Base-by-base conservation (phyloP, 139 green algal species). In the Astrephomene gubernaculifera region DNA sequence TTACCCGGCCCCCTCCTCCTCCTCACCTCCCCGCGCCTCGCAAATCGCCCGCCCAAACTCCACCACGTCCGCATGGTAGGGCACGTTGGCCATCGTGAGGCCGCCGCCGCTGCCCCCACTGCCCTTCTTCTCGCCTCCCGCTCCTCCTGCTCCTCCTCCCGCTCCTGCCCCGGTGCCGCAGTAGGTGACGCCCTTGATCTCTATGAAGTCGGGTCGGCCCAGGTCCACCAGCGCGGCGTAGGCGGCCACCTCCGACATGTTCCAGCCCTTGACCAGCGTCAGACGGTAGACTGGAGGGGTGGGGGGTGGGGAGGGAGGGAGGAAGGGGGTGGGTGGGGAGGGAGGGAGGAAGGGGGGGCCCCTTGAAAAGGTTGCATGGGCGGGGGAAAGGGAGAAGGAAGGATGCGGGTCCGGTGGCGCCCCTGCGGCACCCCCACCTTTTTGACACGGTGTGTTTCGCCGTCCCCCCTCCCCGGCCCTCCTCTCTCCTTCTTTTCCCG, bases 41-140 rank as follows among this genome's bases (percentile, higher is more conserved):
- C 87, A 93, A 29, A 97, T 82, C 19, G 88, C 91, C 86, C 95
- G 87, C 1, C 82, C 90, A 73, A 96, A 97, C 7, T 54, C 82
- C 52, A 88, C 89, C 39, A 98, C 93, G 43, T 97, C 95, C 35
- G 86, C 82, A 73, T 98, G 94, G 85, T 95, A 98, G 0, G 95
- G 95, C 67, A 98, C 94, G 71, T 97, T 98, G 79, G 93, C 88
- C 93, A 98, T 98, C 33, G 92, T 97, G 45, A 98, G 91, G 25
- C n/a, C 43, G 69, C 81, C 93, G 41, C 92, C 87, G 8, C 68
- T 86, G 33, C 81, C 88, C n/a, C n/a, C n/a, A n/a, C n/a, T n/a
- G n/a, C n/a, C n/a, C n/a, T n/a, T n/a, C n/a, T n/a, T n/a, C n/a
- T n/a, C n/a, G n/a, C n/a, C n/a, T n/a, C n/a, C n/a, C n/a, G n/a